phyloP scores from a whole-genome alignment of 1,139 yeast species.

The Entelexis paramagnoliae region DNA sequence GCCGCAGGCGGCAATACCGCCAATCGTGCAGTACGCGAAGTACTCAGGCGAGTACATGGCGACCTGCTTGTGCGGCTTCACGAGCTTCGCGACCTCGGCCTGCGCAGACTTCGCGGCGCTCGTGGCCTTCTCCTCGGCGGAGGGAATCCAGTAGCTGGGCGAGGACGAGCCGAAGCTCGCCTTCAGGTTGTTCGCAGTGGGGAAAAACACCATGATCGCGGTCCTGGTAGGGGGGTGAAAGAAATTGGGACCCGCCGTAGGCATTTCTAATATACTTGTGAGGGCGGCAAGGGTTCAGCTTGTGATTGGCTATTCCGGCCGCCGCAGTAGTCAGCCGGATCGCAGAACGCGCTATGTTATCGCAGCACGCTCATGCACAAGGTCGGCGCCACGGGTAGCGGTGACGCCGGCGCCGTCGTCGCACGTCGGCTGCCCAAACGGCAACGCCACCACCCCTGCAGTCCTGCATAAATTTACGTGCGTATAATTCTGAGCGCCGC shows the following conservation, averaged over 20 bases:
- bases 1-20: conserved; percentile 89
- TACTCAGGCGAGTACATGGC: conserved; percentile 58
- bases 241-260: background rate
- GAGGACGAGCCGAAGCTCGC: conserved; percentile 32
- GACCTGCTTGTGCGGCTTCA: conserved; percentile 33
- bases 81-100: conserved; percentile 31
- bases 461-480: too few relatives aligned
- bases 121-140: conserved; percentile 30
- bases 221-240: conserved; percentile 2
- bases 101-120: conserved; percentile 26
- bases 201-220: conserved; percentile 32
- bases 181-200: conserved; percentile 32
- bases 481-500: too few relatives aligned
- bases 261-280: conserved; percentile 8
- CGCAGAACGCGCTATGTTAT: conserved; percentile 2
- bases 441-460: too few relatives aligned
- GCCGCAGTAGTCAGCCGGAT: background rate
- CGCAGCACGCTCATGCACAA: background rate
- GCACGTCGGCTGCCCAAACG: too few relatives aligned
- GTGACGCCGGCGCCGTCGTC: background rate
- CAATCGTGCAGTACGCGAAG: conserved; percentile 74
- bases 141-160: conserved; percentile 32
- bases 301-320: conserved; percentile 14
- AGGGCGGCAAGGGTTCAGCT: conserved; percentile 9
- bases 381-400: background rate